Percentiles rank a stretch among this genome's conserved stretches.
Evolutionary conservation across 345 rosid species (phyloP).

Genomic region (Trapa incisa): DNA sequence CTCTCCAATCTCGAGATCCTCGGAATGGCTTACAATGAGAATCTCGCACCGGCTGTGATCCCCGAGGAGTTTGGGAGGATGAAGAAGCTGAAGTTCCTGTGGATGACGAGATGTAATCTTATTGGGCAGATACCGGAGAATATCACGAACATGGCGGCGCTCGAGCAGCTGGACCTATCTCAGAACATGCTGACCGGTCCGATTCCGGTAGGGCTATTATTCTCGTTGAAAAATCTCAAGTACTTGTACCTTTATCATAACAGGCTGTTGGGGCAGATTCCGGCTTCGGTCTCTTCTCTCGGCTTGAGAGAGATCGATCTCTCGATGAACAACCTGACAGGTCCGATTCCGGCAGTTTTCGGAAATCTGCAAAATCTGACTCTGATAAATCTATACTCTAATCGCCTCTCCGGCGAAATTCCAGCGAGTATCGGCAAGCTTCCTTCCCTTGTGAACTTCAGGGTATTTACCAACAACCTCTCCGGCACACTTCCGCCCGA

Average conservation of each 20-base stretch:
- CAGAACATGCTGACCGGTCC: constrained; percentile 38
- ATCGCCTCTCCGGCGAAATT: constrained; percentile 50
- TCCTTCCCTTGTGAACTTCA: constrained; percentile 25
- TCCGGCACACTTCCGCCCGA: constrained; percentile 59
- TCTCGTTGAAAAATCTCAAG: constrained; percentile 43
- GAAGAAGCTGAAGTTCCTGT: constrained; percentile 34
- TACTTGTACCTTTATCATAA: constrained; percentile 29
- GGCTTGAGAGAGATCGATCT: constrained; percentile 43
- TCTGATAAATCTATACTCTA: constrained; percentile 23
- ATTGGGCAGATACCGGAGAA: constrained; percentile 51
- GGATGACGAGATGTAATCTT: constrained; percentile 39
- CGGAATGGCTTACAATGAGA: constrained; percentile 27
- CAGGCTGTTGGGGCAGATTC: constrained; percentile 43
- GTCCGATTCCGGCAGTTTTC: constrained; percentile 45
- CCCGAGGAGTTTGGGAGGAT: constrained; percentile 53
- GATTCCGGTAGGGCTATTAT: constrained; percentile 39
- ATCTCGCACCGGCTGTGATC: constrained; percentile 39
- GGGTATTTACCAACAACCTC: constrained; percentile 43
- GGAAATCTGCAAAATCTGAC: constrained; percentile 44
- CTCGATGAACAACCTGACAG: constrained; percentile 40
- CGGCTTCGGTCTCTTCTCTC: constrained; percentile 28
- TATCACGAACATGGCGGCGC: constrained; percentile 32
- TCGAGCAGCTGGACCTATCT: constrained; percentile 37
- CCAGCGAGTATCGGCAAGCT: constrained; percentile 43
- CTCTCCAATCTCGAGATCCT: constrained; percentile 43